These are phyloP conservation scores for Piedraia hortae DNA, from an alignment of 2,329 filamentous ascomycete species.

Conservation along the genomic window DNA sequence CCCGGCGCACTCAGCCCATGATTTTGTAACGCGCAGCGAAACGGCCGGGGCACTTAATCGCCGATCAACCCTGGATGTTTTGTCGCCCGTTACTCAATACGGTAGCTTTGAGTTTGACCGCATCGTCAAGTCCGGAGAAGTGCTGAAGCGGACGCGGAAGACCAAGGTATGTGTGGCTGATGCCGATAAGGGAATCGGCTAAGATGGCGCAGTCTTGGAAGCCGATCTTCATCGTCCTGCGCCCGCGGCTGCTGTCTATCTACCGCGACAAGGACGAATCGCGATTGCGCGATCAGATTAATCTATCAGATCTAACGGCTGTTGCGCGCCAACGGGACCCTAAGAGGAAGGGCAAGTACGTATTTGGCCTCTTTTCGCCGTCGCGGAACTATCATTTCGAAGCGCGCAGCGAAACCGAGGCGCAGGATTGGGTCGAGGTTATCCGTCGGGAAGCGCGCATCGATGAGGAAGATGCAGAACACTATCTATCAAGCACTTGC, in stretches of 20 bases:
- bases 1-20: constrained; percentile 3
- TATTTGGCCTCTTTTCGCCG: constrained; percentile 81
- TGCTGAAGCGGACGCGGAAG: constrained; percentile 72
- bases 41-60: constrained; percentile 1
- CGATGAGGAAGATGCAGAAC: constrained; percentile 67
- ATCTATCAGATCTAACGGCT: constrained; percentile 69
- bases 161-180: constrained; percentile 50
- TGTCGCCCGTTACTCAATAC: constrained; percentile 76
- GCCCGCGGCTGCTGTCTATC: constrained; percentile 68
- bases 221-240: constrained; percentile 61
- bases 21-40: too few relatives aligned
- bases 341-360: constrained; percentile 59
- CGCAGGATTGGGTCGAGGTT: constrained; percentile 59
- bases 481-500: constrained; percentile 42
- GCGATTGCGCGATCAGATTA: constrained; percentile 67
- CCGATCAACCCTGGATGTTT: constrained; percentile 29
- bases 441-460: constrained; percentile 59
- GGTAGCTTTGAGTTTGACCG: constrained; percentile 91
- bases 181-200: constrained; percentile 4
- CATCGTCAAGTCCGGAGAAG: constrained; percentile 66
- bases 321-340: constrained; percentile 71
- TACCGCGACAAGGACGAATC: constrained; percentile 83
- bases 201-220: constrained; percentile 49
- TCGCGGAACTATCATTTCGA: constrained; percentile 81
- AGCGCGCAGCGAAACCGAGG: constrained; percentile 43